phyloP scores from a whole-genome alignment of 2,329 filamentous ascomycete species.

The Colletotrichum gloeosporioides region DNA sequence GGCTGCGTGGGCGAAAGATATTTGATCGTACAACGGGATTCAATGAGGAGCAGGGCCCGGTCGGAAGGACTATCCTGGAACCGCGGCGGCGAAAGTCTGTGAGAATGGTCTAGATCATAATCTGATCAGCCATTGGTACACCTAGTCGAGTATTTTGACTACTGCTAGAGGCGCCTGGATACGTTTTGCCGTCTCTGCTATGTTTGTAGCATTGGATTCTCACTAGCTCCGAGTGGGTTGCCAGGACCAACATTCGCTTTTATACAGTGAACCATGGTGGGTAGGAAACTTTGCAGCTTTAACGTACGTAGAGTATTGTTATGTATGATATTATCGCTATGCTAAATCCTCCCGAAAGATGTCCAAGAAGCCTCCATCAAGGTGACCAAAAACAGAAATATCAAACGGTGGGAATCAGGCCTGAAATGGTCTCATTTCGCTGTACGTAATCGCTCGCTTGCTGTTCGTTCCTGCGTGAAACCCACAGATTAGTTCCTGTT shows the following conservation, averaged over 20 bases:
- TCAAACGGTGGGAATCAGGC: neutral
- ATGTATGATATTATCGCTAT: neutral
- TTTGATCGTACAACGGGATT: slow-evolving; percentile 63
- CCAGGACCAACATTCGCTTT: neutral
- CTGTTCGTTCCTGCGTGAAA: neutral
- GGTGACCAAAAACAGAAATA: neutral
- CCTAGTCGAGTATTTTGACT: rapidly evolving
- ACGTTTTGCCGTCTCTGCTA: neutral
- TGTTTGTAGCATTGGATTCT: neutral
- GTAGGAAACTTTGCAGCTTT: neutral
- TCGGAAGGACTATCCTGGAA: slow-evolving; percentile 64
- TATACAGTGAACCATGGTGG: rapidly evolving
- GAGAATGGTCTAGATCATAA: neutral
- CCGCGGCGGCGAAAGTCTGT: neutral
- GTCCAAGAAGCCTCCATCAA: neutral
- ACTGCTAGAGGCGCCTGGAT: neutral
- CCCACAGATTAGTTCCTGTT: rapidly evolving
- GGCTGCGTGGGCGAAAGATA: slow-evolving; percentile 77
- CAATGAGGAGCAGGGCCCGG: slow-evolving; percentile 45
- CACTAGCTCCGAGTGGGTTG: neutral
- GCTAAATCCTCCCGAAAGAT: neutral
- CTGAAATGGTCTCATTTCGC: neutral
- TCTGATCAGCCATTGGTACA: neutral
- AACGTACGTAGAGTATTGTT: rapidly evolving
- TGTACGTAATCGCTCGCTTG: neutral